A percentile compares a stretch with the other conserved stretches of the same genome.
Evolutionary conservation across 331 rosid genomes (phyloP).

Genomic region (Phaseolus coccineus): DNA sequence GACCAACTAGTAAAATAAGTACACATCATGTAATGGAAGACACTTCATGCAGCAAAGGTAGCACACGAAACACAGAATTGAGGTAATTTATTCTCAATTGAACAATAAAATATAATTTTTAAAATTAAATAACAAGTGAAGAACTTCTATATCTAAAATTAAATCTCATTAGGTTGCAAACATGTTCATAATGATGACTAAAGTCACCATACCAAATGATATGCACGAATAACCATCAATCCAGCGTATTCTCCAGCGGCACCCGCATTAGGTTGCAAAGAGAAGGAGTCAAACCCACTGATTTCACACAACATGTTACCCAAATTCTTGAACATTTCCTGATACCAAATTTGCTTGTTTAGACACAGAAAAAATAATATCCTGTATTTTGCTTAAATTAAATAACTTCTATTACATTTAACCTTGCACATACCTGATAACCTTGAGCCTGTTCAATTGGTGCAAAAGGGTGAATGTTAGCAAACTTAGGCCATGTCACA

Average conservation of each 20-base stretch:
- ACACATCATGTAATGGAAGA: slow-evolving; percentile 21
- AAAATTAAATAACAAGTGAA: background rate
- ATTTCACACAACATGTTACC: slow-evolving; percentile 75
- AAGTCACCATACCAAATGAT: slow-evolving; percentile 69
- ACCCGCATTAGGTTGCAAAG: slow-evolving; percentile 93
- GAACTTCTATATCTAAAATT: background rate
- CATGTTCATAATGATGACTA: background rate
- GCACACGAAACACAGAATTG: background rate
- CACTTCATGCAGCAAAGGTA: slow-evolving; percentile 27
- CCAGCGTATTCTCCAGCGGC: slow-evolving; percentile 96
- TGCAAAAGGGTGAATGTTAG: slow-evolving; percentile 86
- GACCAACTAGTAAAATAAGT: slow-evolving; percentile 39
- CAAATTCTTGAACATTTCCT: slow-evolving; percentile 85
- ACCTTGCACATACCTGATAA: slow-evolving; percentile 64
- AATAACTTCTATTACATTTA: background rate
- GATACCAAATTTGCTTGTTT: slow-evolving; percentile 38
- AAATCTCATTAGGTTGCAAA: background rate
- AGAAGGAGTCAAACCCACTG: slow-evolving; percentile 85
- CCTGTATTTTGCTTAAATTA: background rate
- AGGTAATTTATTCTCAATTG: background rate
- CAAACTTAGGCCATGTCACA: slow-evolving; percentile 82
- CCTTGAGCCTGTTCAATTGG: slow-evolving; percentile 83
- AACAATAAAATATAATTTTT: background rate
- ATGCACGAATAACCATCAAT: slow-evolving; percentile 89
- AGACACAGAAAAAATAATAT: slow-evolving; percentile 26